A percentile compares a stretch with the other conserved stretches of the same genome.
Evolutionary conservation across 2,329 filamentous ascomycete genomes (phyloP).

Genomic region (Coniochaeta sp.): DNA sequence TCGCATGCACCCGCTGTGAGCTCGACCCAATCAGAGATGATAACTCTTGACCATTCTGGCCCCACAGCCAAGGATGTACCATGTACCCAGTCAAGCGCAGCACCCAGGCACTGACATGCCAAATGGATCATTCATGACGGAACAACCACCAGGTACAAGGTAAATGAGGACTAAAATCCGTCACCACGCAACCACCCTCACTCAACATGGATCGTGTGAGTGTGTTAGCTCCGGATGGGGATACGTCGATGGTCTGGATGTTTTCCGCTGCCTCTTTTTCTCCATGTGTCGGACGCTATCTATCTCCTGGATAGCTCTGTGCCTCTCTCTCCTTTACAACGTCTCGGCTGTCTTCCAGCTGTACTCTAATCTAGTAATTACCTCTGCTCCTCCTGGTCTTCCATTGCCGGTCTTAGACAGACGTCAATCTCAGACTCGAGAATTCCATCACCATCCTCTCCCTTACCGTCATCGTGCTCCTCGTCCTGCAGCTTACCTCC

Average conservation of each 20-base stretch:
- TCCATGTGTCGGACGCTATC: background rate
- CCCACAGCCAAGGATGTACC: background rate
- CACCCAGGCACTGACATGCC: background rate
- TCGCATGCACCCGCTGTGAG: background rate
- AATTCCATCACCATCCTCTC: background rate
- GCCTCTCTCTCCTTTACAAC: background rate
- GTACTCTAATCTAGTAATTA: background rate
- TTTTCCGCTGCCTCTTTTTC: background rate
- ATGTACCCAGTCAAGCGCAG: background rate
- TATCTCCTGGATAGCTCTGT: slow-evolving; percentile 1
- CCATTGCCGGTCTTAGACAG: background rate
- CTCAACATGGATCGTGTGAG: slow-evolving; percentile 1
- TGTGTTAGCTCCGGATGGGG: slow-evolving; percentile 1
- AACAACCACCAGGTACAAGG: slow-evolving; percentile 1
- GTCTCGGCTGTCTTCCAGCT: background rate
- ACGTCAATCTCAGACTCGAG: background rate
- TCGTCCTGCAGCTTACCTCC: background rate
- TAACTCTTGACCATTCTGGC: background rate
- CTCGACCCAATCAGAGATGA: background rate
- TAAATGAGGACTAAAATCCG: slow-evolving; percentile 1
- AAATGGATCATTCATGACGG: background rate
- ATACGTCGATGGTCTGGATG: slow-evolving; percentile 1
- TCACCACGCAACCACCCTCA: slow-evolving; percentile 1
- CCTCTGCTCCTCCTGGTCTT: background rate
- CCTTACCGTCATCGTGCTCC: background rate